A percentile compares a stretch with the other conserved stretches of the same genome.
These are phyloP conservation scores for Ormosia emarginata DNA, from an alignment of 306 rosid genomes.

Conservation along the genomic window DNA sequence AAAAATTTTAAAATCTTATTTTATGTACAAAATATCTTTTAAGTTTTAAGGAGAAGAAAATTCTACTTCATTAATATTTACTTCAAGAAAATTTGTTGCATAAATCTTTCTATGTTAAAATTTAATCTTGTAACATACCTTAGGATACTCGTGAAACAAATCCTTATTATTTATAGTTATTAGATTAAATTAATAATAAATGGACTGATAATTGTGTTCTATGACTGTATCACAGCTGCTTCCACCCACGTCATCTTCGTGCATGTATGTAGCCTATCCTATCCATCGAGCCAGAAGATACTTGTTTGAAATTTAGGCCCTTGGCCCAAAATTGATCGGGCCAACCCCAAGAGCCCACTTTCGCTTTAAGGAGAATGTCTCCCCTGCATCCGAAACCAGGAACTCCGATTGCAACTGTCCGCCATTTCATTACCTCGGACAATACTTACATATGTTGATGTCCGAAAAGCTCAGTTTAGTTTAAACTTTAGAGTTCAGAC, in stretches of 20 bases:
- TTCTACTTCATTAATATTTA: too few species aligned
- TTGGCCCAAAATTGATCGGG: not conserved
- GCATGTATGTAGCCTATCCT: not conserved
- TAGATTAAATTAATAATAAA: too few species aligned
- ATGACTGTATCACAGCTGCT: not conserved
- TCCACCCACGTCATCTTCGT: not conserved
- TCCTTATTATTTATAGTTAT: too few species aligned
- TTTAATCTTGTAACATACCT: too few species aligned
- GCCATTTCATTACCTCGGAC: not conserved
- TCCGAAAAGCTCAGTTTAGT: not conserved
- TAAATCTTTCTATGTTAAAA: too few species aligned
- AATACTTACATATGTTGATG: not conserved
- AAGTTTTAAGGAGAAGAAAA: too few species aligned
- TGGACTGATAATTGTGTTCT: not conserved
- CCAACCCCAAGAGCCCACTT: not conserved
- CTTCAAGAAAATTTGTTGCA: too few species aligned
- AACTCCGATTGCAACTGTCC: not conserved
- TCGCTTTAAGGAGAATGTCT: not conserved
- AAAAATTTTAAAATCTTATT: too few species aligned
- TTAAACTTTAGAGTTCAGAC: not conserved
- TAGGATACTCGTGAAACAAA: too few species aligned
- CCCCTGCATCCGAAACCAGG: slow-evolving; percentile 8
- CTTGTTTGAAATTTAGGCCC: not conserved
- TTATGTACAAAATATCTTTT: too few species aligned
- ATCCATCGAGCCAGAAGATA: not conserved